Conservation (phyloP, 257 asterid genomes). For the Striga asiatica region DNA sequence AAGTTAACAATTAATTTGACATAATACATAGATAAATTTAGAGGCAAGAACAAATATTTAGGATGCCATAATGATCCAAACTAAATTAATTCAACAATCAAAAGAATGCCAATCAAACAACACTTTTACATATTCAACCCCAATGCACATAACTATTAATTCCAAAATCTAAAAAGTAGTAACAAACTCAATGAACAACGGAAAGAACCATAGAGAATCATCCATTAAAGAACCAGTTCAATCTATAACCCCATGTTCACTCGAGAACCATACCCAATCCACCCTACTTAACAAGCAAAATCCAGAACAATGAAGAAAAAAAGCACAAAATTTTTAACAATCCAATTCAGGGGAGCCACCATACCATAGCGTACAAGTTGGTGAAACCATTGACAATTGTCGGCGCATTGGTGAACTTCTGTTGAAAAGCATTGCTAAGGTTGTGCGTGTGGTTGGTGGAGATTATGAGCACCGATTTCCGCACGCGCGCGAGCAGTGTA, state of each 20-base stretch:
- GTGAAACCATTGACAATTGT: conserved; percentile 84
- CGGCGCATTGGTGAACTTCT: conserved; percentile 79
- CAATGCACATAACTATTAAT: not conserved
- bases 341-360: not conserved
- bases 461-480: conserved; percentile 78
- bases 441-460: conserved; percentile 97
- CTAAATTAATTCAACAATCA: not conserved
- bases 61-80: not conserved
- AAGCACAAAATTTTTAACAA: not conserved
- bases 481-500: conserved; percentile 59
- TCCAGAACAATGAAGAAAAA: no score
- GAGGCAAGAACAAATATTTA: no score
- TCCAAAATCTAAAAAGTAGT: not conserved
- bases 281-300: not conserved
- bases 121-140: not conserved
- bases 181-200: not conserved
- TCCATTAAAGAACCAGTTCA: no score
- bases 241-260: no score
- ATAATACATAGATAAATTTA: no score
- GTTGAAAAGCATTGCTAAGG: conserved; percentile 95
- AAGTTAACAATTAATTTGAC: no score
- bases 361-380: conserved; percentile 95
- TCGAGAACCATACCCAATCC: not conserved
- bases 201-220: no score
- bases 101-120: not conserved